Base-by-base conservation (phyloP, 257 asterid species). In the Scutellaria minor region DNA sequence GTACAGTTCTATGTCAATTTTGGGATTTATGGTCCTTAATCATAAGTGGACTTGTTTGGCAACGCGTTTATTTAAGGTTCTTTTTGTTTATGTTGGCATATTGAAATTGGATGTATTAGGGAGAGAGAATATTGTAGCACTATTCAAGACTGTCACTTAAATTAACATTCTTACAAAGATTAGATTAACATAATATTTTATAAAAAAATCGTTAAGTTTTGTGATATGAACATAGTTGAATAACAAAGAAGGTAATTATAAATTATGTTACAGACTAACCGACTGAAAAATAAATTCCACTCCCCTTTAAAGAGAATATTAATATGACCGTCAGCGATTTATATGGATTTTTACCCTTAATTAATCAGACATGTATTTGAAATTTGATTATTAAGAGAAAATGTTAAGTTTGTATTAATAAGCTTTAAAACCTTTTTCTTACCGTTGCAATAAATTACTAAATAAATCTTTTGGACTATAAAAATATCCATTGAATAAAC, bases 21-120 rank as follows among this genome's bases (percentile, higher is more conserved):
- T 64, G 47, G 20, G 59, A 50, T 11, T 35, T 14, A 44, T 15
- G 54, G 54, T 55, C 68, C 67, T 5, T 57, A 46, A 48, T 37
- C 40, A 12, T 11, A 37, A 42, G 45, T 37, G 8, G 41, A 15
- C 70, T 35, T 11, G 48, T 59, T 47, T 31, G 37, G 37, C 37
- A 2, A 31, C 37, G 5, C 37, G 5, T 4, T 22, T 13, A 14
- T 45, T 14, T n/a, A 13, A 6, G 11, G n/a, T 35, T 56, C 18
- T 6, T 15, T 15, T 10, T 39, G 52, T 18, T 11, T 9, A 39
- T 40, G 41, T 20, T 40, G 60, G 47, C 31, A 10, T 39, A n/a
- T 61, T 13, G 48, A 47, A 6, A 45, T 22, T 55, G 31, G 56
- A 50, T 7, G 12, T 37, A 50, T 24, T 18, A 54, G 55, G 65